These are phyloP conservation scores for Avena eriantha DNA, from an alignment of 176 grass and related monocot species.

Conservation along the genomic window DNA sequence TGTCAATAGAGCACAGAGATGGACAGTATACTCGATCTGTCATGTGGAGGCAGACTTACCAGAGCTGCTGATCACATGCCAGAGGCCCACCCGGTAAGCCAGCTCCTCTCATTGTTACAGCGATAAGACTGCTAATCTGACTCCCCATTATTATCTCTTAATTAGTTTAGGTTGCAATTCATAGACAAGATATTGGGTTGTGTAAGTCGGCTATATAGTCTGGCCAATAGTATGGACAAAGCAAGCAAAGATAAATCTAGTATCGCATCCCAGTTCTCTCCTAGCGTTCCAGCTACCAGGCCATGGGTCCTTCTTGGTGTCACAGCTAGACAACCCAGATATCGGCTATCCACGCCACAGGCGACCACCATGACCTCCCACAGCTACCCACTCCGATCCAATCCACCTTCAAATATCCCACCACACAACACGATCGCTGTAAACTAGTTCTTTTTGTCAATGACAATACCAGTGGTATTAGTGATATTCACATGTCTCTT, in stretches of 20 bases:
- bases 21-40: neutral
- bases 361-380: neutral
- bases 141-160: slow-evolving; percentile 10
- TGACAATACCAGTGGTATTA: neutral
- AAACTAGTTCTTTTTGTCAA: slow-evolving; percentile 11
- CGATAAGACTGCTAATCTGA: slow-evolving; percentile 15
- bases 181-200: slow-evolving; percentile 25
- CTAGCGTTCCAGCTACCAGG: neutral
- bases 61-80: neutral
- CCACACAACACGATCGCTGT: neutral
- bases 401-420: slow-evolving; percentile 22
- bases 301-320: neutral
- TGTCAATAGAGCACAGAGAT: neutral
- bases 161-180: neutral
- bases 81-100: neutral
- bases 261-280: slow-evolving; percentile 10
- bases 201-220: slow-evolving; percentile 13
- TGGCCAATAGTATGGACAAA: slow-evolving; percentile 15
- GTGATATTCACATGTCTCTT: neutral
- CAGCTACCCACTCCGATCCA: neutral
- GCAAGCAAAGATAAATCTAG: neutral
- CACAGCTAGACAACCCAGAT: slow-evolving; percentile 13
- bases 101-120: neutral
- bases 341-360: neutral
- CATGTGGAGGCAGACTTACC: neutral